A percentile compares a stretch with the other conserved stretches of the same genome.
phyloP scores from a whole-genome alignment of 495 filamentous ascomycete genomes.

The Hypoxylon lenormandii region DNA sequence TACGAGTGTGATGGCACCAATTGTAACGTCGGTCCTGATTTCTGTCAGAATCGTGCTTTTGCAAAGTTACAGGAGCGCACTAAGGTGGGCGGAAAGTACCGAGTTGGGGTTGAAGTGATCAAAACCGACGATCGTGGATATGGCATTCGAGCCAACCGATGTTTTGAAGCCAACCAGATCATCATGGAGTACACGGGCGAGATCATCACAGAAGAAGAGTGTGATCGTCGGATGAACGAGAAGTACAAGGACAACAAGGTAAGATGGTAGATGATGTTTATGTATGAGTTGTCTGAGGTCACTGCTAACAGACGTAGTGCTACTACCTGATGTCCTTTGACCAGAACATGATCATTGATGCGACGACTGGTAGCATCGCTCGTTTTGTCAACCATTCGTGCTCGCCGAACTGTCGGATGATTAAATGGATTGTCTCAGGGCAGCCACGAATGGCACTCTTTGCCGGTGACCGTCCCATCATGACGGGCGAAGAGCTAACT shows the following conservation, averaged over 20 bases:
- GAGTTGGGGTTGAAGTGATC: constrained; percentile 92
- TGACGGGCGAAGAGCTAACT: constrained; percentile 95
- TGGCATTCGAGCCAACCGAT: constrained; percentile 88
- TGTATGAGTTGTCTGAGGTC: constrained; percentile 1
- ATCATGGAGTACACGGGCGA: constrained; percentile 98
- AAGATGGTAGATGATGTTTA: constrained; percentile 41
- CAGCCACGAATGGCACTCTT: constrained; percentile 98
- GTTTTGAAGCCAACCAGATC: constrained; percentile 89
- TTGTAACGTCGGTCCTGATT: constrained; percentile 75
- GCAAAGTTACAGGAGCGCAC: constrained; percentile 78
- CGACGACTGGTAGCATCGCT: constrained; percentile 92
- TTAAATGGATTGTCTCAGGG: constrained; percentile 95
- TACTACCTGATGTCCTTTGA: constrained; percentile 99
- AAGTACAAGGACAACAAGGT: constrained; percentile 93
- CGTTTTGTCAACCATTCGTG: constrained; percentile 99
- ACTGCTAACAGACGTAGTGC: constrained; percentile 68
- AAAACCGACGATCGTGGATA: constrained; percentile 90
- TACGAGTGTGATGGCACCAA: constrained; percentile 95
- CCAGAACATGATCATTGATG: constrained; percentile 98
- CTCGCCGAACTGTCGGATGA: constrained; percentile 95
- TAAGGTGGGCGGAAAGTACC: constrained; percentile 82
- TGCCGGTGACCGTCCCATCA: constrained; percentile 86
- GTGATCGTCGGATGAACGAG: constrained; percentile 89
- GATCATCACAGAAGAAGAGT: constrained; percentile 93
- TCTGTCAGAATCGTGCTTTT: constrained; percentile 89